Percentiles rank a stretch among this genome's conserved stretches.
These are phyloP conservation scores for Cordyceps fumosorosea DNA, from an alignment of 2,329 filamentous ascomycete genomes.

Conservation along the genomic window DNA sequence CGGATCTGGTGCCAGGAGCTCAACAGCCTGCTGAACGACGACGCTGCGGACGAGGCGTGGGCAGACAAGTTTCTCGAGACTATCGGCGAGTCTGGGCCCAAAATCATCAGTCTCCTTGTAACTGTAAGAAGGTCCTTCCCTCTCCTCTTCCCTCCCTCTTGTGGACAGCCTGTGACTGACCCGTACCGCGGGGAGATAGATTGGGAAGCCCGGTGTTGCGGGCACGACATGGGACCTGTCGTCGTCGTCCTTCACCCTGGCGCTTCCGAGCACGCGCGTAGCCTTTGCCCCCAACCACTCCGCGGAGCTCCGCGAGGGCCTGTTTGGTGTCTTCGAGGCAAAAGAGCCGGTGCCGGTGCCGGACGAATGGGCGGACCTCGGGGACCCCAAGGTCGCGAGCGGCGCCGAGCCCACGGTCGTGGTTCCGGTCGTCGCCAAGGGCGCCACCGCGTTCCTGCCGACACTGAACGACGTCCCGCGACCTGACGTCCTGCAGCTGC, in stretches of 20 bases:
- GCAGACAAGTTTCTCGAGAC: constrained; percentile 35
- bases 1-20: constrained; percentile 34
- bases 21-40: constrained; percentile 36
- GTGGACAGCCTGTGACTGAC: not conserved
- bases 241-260: not conserved
- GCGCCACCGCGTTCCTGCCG: constrained; percentile 30
- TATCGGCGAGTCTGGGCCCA: constrained; percentile 16
- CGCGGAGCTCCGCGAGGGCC: constrained; percentile 10
- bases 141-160: not conserved
- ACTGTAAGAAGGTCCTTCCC: constrained; percentile 24
- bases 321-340: constrained; percentile 30
- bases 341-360: constrained; percentile 13
- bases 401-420: not conserved
- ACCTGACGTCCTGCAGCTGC: constrained; percentile 41
- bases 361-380: constrained; percentile 42
- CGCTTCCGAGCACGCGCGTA: constrained; percentile 1
- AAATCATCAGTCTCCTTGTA: constrained; percentile 28
- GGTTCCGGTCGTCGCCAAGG: constrained; percentile 9
- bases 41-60: constrained; percentile 33
- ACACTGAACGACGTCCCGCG: constrained; percentile 33
- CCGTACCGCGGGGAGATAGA: not conserved
- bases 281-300: constrained; percentile 5
- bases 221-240: not conserved
- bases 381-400: constrained; percentile 20
- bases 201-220: not conserved